Evolutionary conservation across 1,139 yeast genomes (phyloP), one percentile per base, ranked within the genome.

Genomic region (Sugiyamaella sp.): DNA sequence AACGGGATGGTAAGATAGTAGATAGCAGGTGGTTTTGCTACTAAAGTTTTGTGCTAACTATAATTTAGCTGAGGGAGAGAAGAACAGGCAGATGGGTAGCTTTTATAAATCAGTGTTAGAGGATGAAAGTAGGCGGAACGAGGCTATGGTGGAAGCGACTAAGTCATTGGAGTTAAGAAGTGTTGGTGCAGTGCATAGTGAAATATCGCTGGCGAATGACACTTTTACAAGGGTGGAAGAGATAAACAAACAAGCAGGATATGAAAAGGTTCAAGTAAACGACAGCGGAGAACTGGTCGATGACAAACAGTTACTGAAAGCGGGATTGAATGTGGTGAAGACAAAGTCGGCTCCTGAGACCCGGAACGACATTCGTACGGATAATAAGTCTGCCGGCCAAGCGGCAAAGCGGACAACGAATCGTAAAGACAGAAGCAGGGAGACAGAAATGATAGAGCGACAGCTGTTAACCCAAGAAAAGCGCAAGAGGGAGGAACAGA

Each of bases 401-500:
- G 37, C 14, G 46, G 9, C 14, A 21, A 27, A 6, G 38, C 46
- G 9, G 21, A 8, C 2, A 21, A 24, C 29, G n/a, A 25, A 19
- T 49, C 46, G 32, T 5, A 25, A 44, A 19, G 48, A 39, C 25
- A 14, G 53, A 17, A 48, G 45, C 19, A 32, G 39, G 19, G 54
- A 51, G 49, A 37, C 55, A 3, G 41, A 52, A 14, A n/a, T 37
- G 14, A 33, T 53, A 16, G 56, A 42, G 20, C 52, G 29, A 12
- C 52, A 46, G 46, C 35, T 45, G 22, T 9, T 47, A 21, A 46
- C 51, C 2, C 44, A 43, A 16, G 56, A 51, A 14, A 46, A 42
- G 19, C 44, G 46, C 10, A 47, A 75, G 75, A 62, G 79, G 3
- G 16, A 44, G 74, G 41, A 76, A 72, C 67, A 76, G 74, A 64